These are phyloP conservation scores for Sugiyamaella valdiviana DNA, from an alignment of 805 yeast species.

Conservation along the genomic window DNA sequence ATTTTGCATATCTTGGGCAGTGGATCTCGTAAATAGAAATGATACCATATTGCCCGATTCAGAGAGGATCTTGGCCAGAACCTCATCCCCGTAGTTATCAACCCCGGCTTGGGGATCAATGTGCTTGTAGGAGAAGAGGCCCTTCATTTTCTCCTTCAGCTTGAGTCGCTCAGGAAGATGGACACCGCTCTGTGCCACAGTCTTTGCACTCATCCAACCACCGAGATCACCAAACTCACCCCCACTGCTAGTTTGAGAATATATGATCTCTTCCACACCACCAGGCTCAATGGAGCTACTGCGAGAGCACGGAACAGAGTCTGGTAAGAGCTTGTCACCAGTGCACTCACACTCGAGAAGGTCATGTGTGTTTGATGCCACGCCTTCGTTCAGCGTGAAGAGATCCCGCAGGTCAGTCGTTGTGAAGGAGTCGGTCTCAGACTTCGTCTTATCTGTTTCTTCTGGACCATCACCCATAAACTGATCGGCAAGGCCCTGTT, in stretches of 20 bases:
- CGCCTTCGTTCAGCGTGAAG: conserved; percentile 49
- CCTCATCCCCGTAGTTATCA: conserved; percentile 5
- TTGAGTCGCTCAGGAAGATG: conserved; percentile 27
- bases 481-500: conserved; percentile 68
- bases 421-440: conserved; percentile 54
- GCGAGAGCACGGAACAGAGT: conserved; percentile 1
- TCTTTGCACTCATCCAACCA: conserved; percentile 56
- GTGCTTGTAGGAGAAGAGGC: conserved; percentile 59
- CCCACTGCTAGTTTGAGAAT: background rate
- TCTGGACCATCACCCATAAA: conserved; percentile 42
- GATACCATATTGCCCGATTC: conserved; percentile 28
- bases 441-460: conserved; percentile 15
- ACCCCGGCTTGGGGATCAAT: conserved; percentile 40
- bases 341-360: conserved; percentile 42
- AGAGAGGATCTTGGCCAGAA: conserved; percentile 21
- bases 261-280: background rate
- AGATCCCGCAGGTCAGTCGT: conserved; percentile 64
- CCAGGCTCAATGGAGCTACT: background rate
- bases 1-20: conserved; percentile 18
- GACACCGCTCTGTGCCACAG: conserved; percentile 29
- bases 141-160: conserved; percentile 45
- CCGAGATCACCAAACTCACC: conserved; percentile 12
- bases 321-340: conserved; percentile 43
- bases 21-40: conserved; percentile 39
- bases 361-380: conserved; percentile 22